Base-by-base conservation (phyloP, 2,329 filamentous ascomycete species). In the Hymenoscyphus fraxineus region DNA sequence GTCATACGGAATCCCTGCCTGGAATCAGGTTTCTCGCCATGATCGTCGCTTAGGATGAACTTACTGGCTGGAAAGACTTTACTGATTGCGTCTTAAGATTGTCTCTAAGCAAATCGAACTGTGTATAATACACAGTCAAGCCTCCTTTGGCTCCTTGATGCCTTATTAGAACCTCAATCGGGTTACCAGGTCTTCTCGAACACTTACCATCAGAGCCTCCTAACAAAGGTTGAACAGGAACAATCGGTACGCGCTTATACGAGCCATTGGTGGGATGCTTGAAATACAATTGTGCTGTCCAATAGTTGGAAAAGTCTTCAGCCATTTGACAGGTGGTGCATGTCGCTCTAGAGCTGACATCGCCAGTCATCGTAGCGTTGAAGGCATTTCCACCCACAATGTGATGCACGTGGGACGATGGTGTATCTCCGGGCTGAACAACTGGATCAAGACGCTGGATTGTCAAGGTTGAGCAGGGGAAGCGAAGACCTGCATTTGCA, bases 251-350 rank as follows among this genome's bases (percentile, higher is more conserved):
- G 3, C 64, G 65, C 27, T 66, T 60, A 47, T 65, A 69, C 15
- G 65, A 66, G n/a, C 67, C 67, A 44, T 69, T 69, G 13, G 64
- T 58, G 31, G 67, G 64, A 59, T 64, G 60, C 56, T 68, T 67
- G 47, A 69, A 69, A 62, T 61, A 69, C 19, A 69, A 38, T n/a
- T 71, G 72, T 59, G 72, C 71, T 15, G 60, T 76, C 58, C 73
- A 73, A 44, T 76, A 71, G 62, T 68, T 77, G 35, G 65, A 66
- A 39, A 67, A 67, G 38, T 67, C 68, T 7, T 67, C 62, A 39
- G 69, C 56, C 61, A 67, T 67, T 22, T 66, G 65, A 44, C 67
- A 69, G 3, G 67, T 69, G n/a, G 67, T 69, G 47, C 67, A 69
- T 22, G 62, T 66, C 2, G 58, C 62, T 7, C 66, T 63, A 19